Evolutionary conservation across 2,329 filamentous ascomycete genomes (phyloP), one percentile per base, ranked within the genome.

Genomic region (Trichoderma sp.): DNA sequence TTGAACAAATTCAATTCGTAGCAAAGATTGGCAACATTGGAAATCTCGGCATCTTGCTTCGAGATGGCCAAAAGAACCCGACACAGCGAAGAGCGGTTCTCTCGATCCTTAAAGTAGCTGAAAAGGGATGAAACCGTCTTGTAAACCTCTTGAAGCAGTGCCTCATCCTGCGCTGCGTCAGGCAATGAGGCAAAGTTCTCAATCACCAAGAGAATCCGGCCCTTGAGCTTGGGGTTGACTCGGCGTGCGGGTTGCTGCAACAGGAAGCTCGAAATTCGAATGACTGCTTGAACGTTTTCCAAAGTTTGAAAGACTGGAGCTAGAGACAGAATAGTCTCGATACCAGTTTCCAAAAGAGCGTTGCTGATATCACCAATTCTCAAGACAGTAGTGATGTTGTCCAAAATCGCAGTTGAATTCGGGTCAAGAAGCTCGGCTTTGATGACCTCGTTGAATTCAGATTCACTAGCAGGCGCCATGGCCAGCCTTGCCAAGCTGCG

Each of bases 61-160:
- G 93, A 90, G 73, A 97, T 90, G 20, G 91, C 91, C 15, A 86
- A 81, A 8, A 98, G 82, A 4, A 97, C 91, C 58, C 90, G 86
- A 17, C 92, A 92, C 32, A 98, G 83, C 0, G 93, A 86, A 73
- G 90, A 86, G 69, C 96, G 88, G 77, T 94, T 97, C 57, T 88
- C 84, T 57, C 90, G 88, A 79, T 98, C 95, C 76, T 91, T 93
- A 84, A 98, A 95, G 79, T 95, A 97, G 69, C 93, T 93, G 78
- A 97, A 98, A 39, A 98, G 87, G 0, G 93, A 91, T 4, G 93
- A 91, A 11, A 96, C 82, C 0, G 93, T 93, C 59, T 89, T 85
- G 78, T 92, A 97, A 0, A 97, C 88, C 43, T 88, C 86, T 58
- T 86, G 82, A 63, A 88, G 88, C 17, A 95, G 82, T 12, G 65